A percentile compares a stretch with the other conserved stretches of the same genome.
Conservation (phyloP, 2,329 filamentous ascomycete species). For the Ascomycota sp. region DNA sequence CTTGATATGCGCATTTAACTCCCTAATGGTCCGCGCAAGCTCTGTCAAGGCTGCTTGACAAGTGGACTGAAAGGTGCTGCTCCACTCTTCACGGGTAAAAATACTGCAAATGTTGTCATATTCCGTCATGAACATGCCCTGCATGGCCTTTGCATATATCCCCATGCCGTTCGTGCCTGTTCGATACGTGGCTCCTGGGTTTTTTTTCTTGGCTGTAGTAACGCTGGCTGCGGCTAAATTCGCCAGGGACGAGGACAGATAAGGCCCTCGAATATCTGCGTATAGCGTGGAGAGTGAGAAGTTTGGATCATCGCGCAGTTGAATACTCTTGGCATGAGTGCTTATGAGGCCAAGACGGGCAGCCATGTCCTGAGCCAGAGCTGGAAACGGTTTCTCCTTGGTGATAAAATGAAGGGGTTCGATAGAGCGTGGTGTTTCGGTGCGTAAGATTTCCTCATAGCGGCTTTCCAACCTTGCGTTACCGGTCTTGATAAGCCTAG, state of each 20-base stretch:
- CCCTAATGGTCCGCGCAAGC: constrained; percentile 63
- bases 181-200: constrained; percentile 62
- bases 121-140: constrained; percentile 69
- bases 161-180: constrained; percentile 78
- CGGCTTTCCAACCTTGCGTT: constrained; percentile 65
- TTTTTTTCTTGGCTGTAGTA: constrained; percentile 61
- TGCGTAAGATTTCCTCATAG: constrained; percentile 53
- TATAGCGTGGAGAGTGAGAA: constrained; percentile 64
- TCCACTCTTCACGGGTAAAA: constrained; percentile 71
- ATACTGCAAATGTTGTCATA: constrained; percentile 77
- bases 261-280: constrained; percentile 64
- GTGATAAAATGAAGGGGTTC: constrained; percentile 86
- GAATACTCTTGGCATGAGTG: constrained; percentile 44
- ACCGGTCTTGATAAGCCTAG: constrained; percentile 52
- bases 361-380: constrained; percentile 52
- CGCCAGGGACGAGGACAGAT: constrained; percentile 58
- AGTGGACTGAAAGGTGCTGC: constrained; percentile 52
- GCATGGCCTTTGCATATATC: constrained; percentile 69
- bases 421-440: constrained; percentile 55
- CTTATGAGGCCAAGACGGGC: constrained; percentile 62
- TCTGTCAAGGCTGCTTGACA: constrained; percentile 60
- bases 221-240: constrained; percentile 75
- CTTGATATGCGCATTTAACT: constrained; percentile 78
- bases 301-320: constrained; percentile 30
- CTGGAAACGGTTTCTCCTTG: constrained; percentile 67